A percentile compares a stretch with the other conserved stretches of the same genome.
These are phyloP conservation scores for Hura crepitans DNA, from an alignment of 441 rosid species.

Conservation along the genomic window DNA sequence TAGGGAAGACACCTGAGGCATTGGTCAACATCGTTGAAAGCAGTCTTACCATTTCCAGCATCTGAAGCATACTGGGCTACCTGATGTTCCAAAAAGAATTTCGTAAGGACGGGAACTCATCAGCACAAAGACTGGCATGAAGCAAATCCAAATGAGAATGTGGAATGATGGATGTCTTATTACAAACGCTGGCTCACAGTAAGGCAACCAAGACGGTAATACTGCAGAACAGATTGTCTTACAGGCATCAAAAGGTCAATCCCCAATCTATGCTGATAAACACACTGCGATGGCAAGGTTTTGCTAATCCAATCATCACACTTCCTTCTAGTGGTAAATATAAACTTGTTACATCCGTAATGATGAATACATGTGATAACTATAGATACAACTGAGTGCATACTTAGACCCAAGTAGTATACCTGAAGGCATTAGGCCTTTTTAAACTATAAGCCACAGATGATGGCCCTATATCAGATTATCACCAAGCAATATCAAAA, in stretches of 20 bases:
- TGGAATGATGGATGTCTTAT: slow-evolving; percentile 13
- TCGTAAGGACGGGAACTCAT: slow-evolving; percentile 42
- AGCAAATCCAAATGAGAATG: slow-evolving; percentile 28
- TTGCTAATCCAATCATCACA: not conserved
- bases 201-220: not conserved
- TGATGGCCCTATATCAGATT: too few relatives aligned
- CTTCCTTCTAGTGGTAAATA: not conserved
- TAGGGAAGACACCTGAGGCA: slow-evolving; percentile 55
- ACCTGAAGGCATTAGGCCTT: not conserved
- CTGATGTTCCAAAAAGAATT: slow-evolving; percentile 48
- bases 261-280: not conserved
- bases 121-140: slow-evolving; percentile 37
- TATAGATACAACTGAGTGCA: not conserved
- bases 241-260: not conserved
- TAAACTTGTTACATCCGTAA: too few relatives aligned
- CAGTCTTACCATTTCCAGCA: slow-evolving; percentile 58
- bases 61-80: slow-evolving; percentile 88
- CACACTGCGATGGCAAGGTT: not conserved
- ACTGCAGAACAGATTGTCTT: not conserved
- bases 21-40: slow-evolving; percentile 53
- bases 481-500: too few relatives aligned
- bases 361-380: too few relatives aligned
- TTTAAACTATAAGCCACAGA: too few relatives aligned
- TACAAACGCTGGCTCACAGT: not conserved
- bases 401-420: not conserved